These are phyloP conservation scores for Saprolegnia diclina DNA, from an alignment of 352 stramenopile species.

Conservation along the genomic window DNA sequence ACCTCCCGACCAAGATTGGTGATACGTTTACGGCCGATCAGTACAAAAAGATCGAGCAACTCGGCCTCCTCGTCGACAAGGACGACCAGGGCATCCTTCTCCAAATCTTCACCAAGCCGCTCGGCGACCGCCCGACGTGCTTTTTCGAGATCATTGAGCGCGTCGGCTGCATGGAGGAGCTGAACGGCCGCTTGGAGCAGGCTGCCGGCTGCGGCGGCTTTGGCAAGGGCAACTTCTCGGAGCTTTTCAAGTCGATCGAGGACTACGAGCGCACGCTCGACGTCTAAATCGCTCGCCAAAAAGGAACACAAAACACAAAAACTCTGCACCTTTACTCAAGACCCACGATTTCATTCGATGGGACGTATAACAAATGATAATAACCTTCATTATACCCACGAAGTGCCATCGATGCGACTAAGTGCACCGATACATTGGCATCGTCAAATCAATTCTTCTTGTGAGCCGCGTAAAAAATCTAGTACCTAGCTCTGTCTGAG, in stretches of 20 bases:
- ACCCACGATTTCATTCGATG: too few species aligned
- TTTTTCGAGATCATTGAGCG: conserved; percentile 93
- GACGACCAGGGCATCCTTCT: conserved; percentile 93
- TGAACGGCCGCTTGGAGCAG: conserved; percentile 68
- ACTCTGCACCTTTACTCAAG: too few species aligned
- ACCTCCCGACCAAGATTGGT: conserved; percentile 75
- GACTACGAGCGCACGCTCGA: conserved; percentile 83
- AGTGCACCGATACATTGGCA: too few species aligned
- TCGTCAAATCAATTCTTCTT: too few species aligned
- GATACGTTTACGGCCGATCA: conserved; percentile 75
- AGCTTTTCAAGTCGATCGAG: conserved; percentile 91
- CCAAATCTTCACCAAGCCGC: conserved; percentile 89
- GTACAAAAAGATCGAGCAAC: conserved; percentile 87
- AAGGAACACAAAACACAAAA: neutral
- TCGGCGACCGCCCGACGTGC: conserved; percentile 79
- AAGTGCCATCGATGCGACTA: too few species aligned
- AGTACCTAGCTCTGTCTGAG: too few species aligned
- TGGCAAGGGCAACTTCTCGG: conserved; percentile 90
- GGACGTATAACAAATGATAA: too few species aligned
- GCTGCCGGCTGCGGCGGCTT: conserved; percentile 81
- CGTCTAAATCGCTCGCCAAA: conserved; percentile 39
- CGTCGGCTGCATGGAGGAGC: conserved; percentile 79
- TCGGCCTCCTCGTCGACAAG: conserved; percentile 91
- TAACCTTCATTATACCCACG: too few species aligned
- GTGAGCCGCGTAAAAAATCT: too few species aligned